Conservation (phyloP, 306 rosid genomes). For the Rubus idaeus region DNA sequence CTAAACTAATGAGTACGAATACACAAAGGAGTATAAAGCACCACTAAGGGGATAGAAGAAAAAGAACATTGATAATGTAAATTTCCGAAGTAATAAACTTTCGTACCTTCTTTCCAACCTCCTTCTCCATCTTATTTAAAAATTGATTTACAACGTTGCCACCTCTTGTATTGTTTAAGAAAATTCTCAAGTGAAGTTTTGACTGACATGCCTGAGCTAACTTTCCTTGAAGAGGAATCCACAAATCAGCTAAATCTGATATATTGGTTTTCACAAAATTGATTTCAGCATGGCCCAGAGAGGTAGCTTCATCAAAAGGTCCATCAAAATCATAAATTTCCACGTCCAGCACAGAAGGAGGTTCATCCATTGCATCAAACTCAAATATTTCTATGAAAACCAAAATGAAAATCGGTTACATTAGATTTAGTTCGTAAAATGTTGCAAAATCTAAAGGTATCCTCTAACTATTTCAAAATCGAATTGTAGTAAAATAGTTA, state of each 20-base stretch:
- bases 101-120: slow-evolving; percentile 92
- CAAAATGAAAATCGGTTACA: slow-evolving; percentile 22
- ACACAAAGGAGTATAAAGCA: slow-evolving; percentile 19
- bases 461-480: not conserved
- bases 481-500: not conserved
- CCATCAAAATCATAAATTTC: slow-evolving; percentile 92
- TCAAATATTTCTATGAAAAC: slow-evolving; percentile 81
- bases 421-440: slow-evolving; percentile 9
- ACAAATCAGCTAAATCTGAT: slow-evolving; percentile 83
- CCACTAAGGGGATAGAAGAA: slow-evolving; percentile 9
- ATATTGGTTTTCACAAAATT: slow-evolving; percentile 85
- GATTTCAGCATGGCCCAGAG: slow-evolving; percentile 72
- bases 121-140: slow-evolving; percentile 94
- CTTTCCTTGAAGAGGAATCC: slow-evolving; percentile 92
- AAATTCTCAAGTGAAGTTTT: slow-evolving; percentile 82
- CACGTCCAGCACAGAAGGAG: slow-evolving; percentile 83
- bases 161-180: slow-evolving; percentile 81
- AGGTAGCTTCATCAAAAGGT: slow-evolving; percentile 77
- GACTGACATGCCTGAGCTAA: slow-evolving; percentile 74
- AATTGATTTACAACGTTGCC: slow-evolving; percentile 70
- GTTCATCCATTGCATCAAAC: slow-evolving; percentile 96
- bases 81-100: slow-evolving; percentile 16
- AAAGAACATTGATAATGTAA: slow-evolving; percentile 15
- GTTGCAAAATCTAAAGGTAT: not conserved
- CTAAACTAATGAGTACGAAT: slow-evolving; percentile 19